phyloP scores from a whole-genome alignment of 2,329 filamentous ascomycete genomes.

The Seiridium cupressi region DNA sequence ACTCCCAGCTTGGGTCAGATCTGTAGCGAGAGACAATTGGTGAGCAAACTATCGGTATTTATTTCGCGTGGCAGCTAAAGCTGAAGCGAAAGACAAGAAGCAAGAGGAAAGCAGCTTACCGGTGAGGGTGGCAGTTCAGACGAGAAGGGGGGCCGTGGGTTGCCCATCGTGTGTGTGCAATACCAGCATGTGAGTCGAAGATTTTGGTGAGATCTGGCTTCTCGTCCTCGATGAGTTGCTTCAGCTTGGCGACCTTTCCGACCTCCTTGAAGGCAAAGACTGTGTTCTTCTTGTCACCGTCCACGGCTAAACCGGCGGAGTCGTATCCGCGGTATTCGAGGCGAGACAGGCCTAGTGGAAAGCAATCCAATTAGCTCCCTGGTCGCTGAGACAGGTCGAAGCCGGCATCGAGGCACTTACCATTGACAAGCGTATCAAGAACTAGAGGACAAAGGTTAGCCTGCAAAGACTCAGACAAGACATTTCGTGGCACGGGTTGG shows the following conservation, averaged over 20 bases:
- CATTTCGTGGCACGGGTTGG: background rate
- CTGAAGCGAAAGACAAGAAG: background rate
- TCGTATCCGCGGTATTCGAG: constrained; percentile 99
- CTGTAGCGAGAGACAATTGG: constrained; percentile 40
- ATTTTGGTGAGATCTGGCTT: constrained; percentile 85
- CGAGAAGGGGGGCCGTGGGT: constrained; percentile 94
- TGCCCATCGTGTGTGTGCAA: constrained; percentile 98
- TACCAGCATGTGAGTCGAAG: constrained; percentile 97
- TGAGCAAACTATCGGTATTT: background rate
- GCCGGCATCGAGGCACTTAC: constrained; percentile 45
- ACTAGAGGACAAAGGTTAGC: constrained; percentile 32
- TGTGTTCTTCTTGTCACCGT: constrained; percentile 98
- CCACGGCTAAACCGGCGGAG: constrained; percentile 91
- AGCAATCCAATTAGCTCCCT: background rate
- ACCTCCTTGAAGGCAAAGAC: constrained; percentile 98
- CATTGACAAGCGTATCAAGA: constrained; percentile 93
- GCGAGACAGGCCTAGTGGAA: constrained; percentile 73
- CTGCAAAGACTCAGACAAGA: background rate
- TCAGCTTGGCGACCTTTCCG: constrained; percentile 96
- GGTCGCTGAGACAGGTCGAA: background rate
- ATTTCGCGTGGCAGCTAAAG: constrained; percentile 14
- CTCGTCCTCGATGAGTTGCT: constrained; percentile 82
- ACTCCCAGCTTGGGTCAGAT: constrained; percentile 94
- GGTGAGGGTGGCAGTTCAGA: constrained; percentile 96
- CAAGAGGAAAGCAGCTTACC: constrained; percentile 54